Evolutionary conservation across 495 filamentous ascomycete genomes (phyloP).

Genomic region (Podospora sp.): DNA sequence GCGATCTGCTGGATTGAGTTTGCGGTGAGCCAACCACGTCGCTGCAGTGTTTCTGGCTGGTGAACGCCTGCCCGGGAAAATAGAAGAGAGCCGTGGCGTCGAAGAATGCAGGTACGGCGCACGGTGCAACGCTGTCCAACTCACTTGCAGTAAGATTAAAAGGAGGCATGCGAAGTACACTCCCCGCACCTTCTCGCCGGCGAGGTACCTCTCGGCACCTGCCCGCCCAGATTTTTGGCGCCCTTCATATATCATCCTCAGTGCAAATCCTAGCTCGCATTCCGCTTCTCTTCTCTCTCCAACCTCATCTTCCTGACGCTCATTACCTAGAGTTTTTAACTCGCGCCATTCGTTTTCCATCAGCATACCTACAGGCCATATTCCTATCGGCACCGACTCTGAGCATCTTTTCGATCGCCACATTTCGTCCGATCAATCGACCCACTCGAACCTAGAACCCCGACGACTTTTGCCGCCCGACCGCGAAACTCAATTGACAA

Average conservation of each 20-base stretch:
- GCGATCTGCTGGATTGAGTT: not conserved
- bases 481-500: slow-evolving; percentile 22
- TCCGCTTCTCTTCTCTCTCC: slow-evolving; percentile 23
- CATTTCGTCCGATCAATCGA: slow-evolving; percentile 3
- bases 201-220: slow-evolving; percentile 21
- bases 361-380: slow-evolving; percentile 18
- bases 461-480: not conserved
- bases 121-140: not conserved
- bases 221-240: slow-evolving; percentile 13
- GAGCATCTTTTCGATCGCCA: not conserved
- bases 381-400: not conserved
- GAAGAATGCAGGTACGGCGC: slow-evolving; percentile 26
- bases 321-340: slow-evolving; percentile 35
- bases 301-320: slow-evolving; percentile 17
- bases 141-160: slow-evolving; percentile 38
- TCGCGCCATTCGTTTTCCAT: slow-evolving; percentile 40
- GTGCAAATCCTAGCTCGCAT: slow-evolving; percentile 11
- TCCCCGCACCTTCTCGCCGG: slow-evolving; percentile 19
- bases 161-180: slow-evolving; percentile 28
- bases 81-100: not conserved
- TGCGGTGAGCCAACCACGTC: not conserved
- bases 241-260: slow-evolving; percentile 24
- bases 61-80: slow-evolving; percentile 7
- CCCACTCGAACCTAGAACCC: not conserved
- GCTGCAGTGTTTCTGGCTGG: slow-evolving; percentile 1